Percentiles rank a stretch among this genome's conserved stretches.
Conservation (phyloP, 257 asterid species). For the Jacaranda copaia region DNA sequence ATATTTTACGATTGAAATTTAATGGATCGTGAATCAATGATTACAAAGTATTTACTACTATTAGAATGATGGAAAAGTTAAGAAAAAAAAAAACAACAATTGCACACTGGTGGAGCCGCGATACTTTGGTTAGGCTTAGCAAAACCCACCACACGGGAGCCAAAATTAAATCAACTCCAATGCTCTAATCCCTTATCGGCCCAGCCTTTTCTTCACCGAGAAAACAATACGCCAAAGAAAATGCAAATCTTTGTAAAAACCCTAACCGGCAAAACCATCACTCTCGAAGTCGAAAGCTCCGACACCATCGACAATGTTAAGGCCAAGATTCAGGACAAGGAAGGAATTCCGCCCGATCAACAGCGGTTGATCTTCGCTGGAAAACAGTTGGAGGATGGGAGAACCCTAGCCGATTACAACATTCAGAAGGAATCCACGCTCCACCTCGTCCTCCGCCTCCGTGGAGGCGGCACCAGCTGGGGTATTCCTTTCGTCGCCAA, state of each 20-base stretch:
- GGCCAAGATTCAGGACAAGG: conserved; percentile 44
- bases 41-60: too few relatives aligned
- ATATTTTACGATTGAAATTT: too few relatives aligned
- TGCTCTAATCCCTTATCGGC: not conserved
- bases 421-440: conserved; percentile 49
- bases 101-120: too few relatives aligned
- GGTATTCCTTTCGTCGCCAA: conserved; percentile 65
- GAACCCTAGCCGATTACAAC: conserved; percentile 45
- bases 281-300: conserved; percentile 44
- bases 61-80: too few relatives aligned
- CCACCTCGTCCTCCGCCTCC: conserved; percentile 46
- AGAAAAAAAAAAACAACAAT: too few relatives aligned
- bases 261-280: conserved; percentile 47
- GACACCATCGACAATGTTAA: conserved; percentile 43
- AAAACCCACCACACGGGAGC: not conserved
- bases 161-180: not conserved
- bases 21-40: too few relatives aligned
- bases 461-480: conserved; percentile 55
- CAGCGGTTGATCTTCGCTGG: conserved; percentile 48
- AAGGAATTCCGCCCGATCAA: conserved; percentile 45
- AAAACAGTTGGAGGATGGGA: conserved; percentile 43
- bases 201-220: not conserved
- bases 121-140: too few relatives aligned
- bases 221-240: not conserved
- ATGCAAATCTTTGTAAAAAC: conserved; percentile 47